Evolutionary conservation across 2,329 filamentous ascomycete genomes (phyloP), one percentile per base, ranked within the genome.

Genomic region (Diplodia corticola): DNA sequence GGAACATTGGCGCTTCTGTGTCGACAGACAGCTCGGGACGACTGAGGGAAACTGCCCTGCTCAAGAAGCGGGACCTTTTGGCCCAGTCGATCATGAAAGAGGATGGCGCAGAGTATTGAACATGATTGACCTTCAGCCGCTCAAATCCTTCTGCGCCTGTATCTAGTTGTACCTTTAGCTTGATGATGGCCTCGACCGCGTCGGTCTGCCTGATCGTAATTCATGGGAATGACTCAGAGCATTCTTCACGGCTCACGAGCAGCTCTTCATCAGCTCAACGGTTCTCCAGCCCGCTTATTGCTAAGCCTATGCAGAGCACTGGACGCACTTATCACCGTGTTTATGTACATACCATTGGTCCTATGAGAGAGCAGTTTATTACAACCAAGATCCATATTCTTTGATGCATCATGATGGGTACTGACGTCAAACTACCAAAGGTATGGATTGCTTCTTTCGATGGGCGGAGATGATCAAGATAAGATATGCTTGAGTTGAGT

Each of bases 51-150:
- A 71, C 64, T 70, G 66, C 44, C 67, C 69, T 30, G 26, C 59
- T 10, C 69, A 70, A 30, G 72, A 78, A 78, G 4, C 78, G 80
- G 60, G 84, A 84, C 1, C 74, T 91, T 20, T 77, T 90, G 50
- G 83, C 84, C 30, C 87, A 90, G 73, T 90, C 87, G 0, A 92
- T 92, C 68, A 83, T 89, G 66, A 90, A 91, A 75, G 90, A 92
- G 74, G 88, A 89, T 61, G 89, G 90, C 73, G 82, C 80, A 0
- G 81, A 82, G 53, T 80, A 78, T 61, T 82, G 70, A 49, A 49
- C 33, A 13, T 12, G 9, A 60, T 22, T 5, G 13, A 33, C 26
- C 15, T n/a, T 33, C 78, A 22, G 40, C 40, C n/a, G 40, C 40
- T 20, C 40, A 44, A 44, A 44, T 13, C 40, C 17, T 20, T 7